These are phyloP conservation scores for Nyctanthes arbortristis DNA, from an alignment of 257 asterid genomes.

Conservation along the genomic window DNA sequence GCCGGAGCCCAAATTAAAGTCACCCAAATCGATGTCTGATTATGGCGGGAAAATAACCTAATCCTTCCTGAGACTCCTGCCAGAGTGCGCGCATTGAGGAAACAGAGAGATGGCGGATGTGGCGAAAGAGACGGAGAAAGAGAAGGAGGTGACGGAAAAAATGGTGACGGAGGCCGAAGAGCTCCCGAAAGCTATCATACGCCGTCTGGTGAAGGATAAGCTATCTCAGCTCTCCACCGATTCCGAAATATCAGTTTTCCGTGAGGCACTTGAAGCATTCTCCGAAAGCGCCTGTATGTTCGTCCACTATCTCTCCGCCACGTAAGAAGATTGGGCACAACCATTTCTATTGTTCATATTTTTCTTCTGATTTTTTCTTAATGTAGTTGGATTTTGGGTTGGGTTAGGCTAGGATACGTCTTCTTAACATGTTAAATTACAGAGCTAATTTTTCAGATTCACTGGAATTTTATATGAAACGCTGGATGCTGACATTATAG, in stretches of 20 bases:
- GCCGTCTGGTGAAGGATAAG: conserved; percentile 89
- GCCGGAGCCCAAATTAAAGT: neutral
- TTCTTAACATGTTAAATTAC: too few relatives aligned
- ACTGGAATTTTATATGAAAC: too few relatives aligned
- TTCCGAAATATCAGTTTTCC: conserved; percentile 66
- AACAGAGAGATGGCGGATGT: conserved; percentile 39
- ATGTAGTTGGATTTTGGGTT: too few relatives aligned
- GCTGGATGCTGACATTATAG: neutral
- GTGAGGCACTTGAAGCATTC: conserved; percentile 81
- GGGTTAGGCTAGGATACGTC: too few relatives aligned
- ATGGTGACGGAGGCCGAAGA: conserved; percentile 53
- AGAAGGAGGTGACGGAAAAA: conserved; percentile 30
- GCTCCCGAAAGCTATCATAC: conserved; percentile 89
- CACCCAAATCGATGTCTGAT: neutral
- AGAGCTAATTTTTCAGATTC: neutral
- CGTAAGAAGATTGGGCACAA: conserved; percentile 44
- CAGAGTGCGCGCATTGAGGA: too few relatives aligned
- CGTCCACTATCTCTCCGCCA: conserved; percentile 83
- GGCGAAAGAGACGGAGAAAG: conserved; percentile 32
- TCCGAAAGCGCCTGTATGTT: conserved; percentile 81
- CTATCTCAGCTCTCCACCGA: conserved; percentile 74
- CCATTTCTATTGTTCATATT: neutral
- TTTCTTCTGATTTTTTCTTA: neutral
- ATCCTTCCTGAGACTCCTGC: neutral
- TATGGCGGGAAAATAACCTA: conserved; percentile 8